Percentiles rank a stretch among this genome's conserved stretches.
phyloP scores from a whole-genome alignment of 208 protist species.

The Trypanosoma mega region DNA sequence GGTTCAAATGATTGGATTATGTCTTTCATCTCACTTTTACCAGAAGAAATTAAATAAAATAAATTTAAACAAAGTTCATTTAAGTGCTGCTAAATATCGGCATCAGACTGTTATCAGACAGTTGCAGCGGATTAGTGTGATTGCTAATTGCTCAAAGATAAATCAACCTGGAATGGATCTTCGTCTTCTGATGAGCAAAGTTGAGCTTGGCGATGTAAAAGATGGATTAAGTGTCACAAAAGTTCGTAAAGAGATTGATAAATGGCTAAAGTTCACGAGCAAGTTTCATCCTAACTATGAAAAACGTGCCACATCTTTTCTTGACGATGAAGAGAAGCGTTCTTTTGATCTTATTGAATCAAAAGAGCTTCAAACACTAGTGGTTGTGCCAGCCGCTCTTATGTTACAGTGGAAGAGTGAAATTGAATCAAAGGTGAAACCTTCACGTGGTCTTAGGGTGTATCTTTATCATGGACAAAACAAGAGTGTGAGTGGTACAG shows the following conservation, averaged over 20 bases:
- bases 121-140: conserved; percentile 75
- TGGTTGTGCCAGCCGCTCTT: conserved; percentile 91
- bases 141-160: conserved; percentile 83
- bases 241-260: conserved; percentile 64
- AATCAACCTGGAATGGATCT: conserved; percentile 74
- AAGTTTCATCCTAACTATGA: conserved; percentile 85
- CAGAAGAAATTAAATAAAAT: conserved; percentile 35
- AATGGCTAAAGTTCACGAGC: conserved; percentile 80
- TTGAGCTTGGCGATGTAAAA: conserved; percentile 30
- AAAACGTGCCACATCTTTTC: conserved; percentile 64
- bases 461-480: conserved; percentile 85
- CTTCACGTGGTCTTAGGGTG: conserved; percentile 42
- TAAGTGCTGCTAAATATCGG: conserved; percentile 51
- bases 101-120: conserved; percentile 81
- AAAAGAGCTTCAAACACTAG: conserved; percentile 87
- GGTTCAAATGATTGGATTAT: conserved; percentile 91
- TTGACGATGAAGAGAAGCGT: conserved; percentile 76
- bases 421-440: conserved; percentile 77
- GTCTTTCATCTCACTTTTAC: conserved; percentile 63
- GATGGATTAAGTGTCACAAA: conserved; percentile 20
- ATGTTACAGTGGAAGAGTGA: conserved; percentile 93
- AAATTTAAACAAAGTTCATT: conserved; percentile 28
- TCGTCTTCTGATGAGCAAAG: conserved; percentile 34
- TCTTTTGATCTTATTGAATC: conserved; percentile 78
- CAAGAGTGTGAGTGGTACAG: conserved; percentile 62